Evolutionary conservation across 2,329 filamentous ascomycete genomes (phyloP).

Genomic region (Monosporascus sp.): DNA sequence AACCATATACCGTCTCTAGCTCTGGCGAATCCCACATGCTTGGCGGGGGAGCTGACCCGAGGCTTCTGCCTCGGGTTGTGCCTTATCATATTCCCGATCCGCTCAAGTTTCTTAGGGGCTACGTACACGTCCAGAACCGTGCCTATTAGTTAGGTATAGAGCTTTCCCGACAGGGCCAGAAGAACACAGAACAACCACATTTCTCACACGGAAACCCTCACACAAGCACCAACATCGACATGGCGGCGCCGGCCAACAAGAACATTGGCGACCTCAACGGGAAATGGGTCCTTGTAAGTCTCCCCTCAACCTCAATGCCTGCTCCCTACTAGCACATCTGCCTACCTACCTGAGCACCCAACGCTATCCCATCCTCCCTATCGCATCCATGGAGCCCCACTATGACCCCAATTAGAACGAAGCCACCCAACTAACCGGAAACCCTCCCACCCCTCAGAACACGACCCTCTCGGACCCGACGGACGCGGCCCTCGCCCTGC

Average conservation of each 20-base stretch:
- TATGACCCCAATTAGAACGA: not conserved
- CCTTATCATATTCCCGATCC: no score
- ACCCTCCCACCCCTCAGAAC: constrained; percentile 52
- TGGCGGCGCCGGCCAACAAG: constrained; percentile 68
- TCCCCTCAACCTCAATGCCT: not conserved
- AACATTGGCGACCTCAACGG: constrained; percentile 65
- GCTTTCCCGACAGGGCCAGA: no score
- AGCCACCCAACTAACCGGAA: not conserved
- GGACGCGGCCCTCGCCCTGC: constrained; percentile 65
- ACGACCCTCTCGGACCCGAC: constrained; percentile 64
- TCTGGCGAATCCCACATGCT: no score
- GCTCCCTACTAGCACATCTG: not conserved
- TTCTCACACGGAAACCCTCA: no score
- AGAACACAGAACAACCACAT: no score
- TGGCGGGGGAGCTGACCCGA: no score
- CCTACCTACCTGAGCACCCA: not conserved
- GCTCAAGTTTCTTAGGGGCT: no score
- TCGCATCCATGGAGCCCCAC: not conserved
- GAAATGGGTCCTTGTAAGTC: constrained; percentile 63
- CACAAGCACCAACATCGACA: constrained; percentile 30
- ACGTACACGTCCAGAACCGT: no score
- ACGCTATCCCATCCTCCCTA: not conserved
- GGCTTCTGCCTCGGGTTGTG: no score
- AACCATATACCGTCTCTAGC: no score
- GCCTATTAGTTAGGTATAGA: no score